phyloP scores from a whole-genome alignment of 225 moss, liverwort and hornwort genomes.

The Ulota crispa region DNA sequence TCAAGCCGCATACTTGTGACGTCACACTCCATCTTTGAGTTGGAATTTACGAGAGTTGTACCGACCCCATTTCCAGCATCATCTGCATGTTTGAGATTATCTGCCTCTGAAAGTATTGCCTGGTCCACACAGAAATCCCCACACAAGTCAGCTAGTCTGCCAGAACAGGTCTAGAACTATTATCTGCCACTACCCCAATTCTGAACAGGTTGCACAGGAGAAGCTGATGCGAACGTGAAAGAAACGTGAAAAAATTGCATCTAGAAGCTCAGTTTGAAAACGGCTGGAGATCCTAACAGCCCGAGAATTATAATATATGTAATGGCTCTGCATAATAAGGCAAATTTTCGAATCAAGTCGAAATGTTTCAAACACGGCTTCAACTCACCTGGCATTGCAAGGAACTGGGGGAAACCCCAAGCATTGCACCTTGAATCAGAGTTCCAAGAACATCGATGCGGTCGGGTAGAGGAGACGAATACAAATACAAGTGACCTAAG shows the following conservation, averaged over 20 bases:
- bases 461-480: conserved; percentile 89
- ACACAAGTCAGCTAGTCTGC: conserved; percentile 19
- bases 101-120: conserved; percentile 41
- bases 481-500: conserved; percentile 79
- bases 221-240: conserved; percentile 3
- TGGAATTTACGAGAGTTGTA: conserved; percentile 15
- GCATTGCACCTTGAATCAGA: conserved; percentile 67
- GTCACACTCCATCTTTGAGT: conserved; percentile 35
- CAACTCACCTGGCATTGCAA: conserved; percentile 73
- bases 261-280: conserved; percentile 2
- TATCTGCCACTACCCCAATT: not conserved
- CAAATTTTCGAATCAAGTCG: not conserved
- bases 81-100: conserved; percentile 31
- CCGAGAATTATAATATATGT: not conserved
- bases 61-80: conserved; percentile 33
- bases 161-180: conserved; percentile 19
- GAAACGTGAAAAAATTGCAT: conserved; percentile 1
- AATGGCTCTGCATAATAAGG: not conserved
- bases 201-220: conserved; percentile 1
- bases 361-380: conserved; percentile 14
- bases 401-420: conserved; percentile 71
- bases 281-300: not conserved
- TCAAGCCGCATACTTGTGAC: conserved; percentile 37
- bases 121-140: conserved; percentile 33
- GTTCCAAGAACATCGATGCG: conserved; percentile 82